Percentiles rank a stretch among this genome's conserved stretches.
Evolutionary conservation across 345 rosid species (phyloP).

Genomic region (Mallotus nudiflorus): DNA sequence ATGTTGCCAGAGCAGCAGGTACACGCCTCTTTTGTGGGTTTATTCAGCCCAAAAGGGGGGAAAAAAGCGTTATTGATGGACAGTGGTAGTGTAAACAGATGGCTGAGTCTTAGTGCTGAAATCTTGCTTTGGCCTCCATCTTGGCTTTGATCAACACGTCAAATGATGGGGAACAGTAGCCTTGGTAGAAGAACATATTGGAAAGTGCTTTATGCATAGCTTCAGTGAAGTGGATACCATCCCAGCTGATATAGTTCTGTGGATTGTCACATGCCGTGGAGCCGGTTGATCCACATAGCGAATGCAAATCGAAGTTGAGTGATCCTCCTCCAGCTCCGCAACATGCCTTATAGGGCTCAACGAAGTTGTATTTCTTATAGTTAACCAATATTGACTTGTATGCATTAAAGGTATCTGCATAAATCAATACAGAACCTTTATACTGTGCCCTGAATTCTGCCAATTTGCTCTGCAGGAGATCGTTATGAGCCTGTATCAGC

Average conservation of each 20-base stretch:
- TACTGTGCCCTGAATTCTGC: conserved; percentile 11
- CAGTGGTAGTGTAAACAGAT: no score
- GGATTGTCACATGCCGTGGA: conserved; percentile 31
- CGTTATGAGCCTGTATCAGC: conserved; percentile 34
- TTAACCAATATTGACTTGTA: conserved; percentile 28
- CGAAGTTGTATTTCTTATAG: conserved; percentile 22
- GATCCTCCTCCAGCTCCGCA: conserved; percentile 41
- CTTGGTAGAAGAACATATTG: conserved; percentile 33
- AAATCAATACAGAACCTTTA: conserved; percentile 13
- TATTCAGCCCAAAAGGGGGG: neutral
- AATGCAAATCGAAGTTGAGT: conserved; percentile 36
- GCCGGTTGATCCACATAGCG: conserved; percentile 33
- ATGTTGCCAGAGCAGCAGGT: neutral
- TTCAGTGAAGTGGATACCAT: conserved; percentile 52
- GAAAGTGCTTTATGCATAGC: conserved; percentile 33
- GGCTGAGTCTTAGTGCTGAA: no score
- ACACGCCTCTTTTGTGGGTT: neutral
- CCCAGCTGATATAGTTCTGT: conserved; percentile 31
- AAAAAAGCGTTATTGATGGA: neutral
- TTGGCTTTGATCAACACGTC: conserved; percentile 15
- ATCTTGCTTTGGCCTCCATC: no score
- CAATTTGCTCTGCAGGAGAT: conserved; percentile 35
- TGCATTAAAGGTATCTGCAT: conserved; percentile 40
- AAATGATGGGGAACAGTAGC: conserved; percentile 39
- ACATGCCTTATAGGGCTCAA: conserved; percentile 40